Percentiles rank a stretch among this genome's conserved stretches.
Conservation (phyloP, 257 asterid species). For the Mitragyna speciosa region DNA sequence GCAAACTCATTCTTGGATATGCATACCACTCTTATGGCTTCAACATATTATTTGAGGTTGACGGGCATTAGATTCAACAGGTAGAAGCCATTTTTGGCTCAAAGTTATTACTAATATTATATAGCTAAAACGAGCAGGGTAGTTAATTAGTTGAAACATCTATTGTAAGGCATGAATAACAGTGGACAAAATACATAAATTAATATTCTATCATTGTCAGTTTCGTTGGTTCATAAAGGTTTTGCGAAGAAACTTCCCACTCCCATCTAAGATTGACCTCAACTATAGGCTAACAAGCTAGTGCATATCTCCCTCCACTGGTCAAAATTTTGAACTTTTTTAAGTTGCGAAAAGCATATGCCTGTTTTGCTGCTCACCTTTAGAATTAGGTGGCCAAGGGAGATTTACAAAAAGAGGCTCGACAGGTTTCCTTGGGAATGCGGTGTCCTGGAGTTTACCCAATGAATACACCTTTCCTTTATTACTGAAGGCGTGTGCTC, state of each 20-base stretch:
- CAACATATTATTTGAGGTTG: too few relatives aligned
- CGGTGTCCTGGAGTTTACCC: conserved; percentile 47
- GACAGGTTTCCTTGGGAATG: conserved; percentile 47
- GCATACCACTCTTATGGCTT: neutral
- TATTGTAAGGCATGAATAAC: neutral
- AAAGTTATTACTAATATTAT: too few relatives aligned
- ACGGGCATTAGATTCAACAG: neutral
- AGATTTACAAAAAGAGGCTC: conserved; percentile 37
- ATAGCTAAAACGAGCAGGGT: conserved; percentile 2
- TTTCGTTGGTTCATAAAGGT: neutral
- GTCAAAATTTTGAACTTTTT: too few relatives aligned
- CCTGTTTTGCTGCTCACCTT: too few relatives aligned
- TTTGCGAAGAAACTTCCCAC: neutral
- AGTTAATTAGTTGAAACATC: conserved; percentile 17
- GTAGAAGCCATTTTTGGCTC: neutral
- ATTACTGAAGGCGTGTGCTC: conserved; percentile 59
- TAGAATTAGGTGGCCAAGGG: conserved; percentile 18
- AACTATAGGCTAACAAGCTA: too few relatives aligned
- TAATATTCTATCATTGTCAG: neutral
- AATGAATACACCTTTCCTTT: conserved; percentile 68
- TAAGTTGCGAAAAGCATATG: too few relatives aligned
- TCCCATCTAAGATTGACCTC: neutral
- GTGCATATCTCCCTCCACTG: too few relatives aligned
- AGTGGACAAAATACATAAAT: neutral
- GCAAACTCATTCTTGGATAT: conserved; percentile 31